Evolutionary conservation across 176 grass and related monocot genomes (phyloP).

Genomic region (Cenchrus purpureus): DNA sequence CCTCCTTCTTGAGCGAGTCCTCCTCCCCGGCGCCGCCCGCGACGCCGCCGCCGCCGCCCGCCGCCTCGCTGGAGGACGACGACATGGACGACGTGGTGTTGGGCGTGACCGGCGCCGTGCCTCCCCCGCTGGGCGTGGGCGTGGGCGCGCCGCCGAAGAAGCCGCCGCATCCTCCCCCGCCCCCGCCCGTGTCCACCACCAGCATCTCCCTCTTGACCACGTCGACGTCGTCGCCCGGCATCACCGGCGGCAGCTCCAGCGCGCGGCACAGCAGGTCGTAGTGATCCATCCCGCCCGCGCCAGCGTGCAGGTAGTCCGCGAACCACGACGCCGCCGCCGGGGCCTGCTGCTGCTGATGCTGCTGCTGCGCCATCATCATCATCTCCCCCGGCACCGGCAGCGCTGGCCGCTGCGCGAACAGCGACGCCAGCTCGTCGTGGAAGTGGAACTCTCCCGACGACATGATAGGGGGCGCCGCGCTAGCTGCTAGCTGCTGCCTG

Average conservation of each 20-base stretch:
- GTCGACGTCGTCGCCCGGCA: conserved; percentile 41
- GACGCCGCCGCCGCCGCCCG: conserved; percentile 18
- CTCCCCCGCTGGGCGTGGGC: conserved; percentile 41
- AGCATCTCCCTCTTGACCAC: conserved; percentile 45
- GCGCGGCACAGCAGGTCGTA: conserved; percentile 58
- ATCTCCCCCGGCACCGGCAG: neutral
- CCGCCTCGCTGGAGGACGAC: conserved; percentile 74
- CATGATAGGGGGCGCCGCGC: conserved; percentile 4
- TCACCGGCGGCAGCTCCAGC: conserved; percentile 41
- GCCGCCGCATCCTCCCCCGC: neutral
- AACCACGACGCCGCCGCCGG: conserved; percentile 3
- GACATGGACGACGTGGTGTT: conserved; percentile 81
- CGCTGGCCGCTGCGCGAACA: conserved; percentile 59
- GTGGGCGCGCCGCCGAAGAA: neutral
- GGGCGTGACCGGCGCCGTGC: conserved; percentile 58
- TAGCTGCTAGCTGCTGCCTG: neutral
- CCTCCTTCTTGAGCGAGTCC: conserved; percentile 69
- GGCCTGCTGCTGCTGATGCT: conserved; percentile 12
- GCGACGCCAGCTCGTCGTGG: conserved; percentile 71
- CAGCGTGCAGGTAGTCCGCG: conserved; percentile 34
- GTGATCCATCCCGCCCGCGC: conserved; percentile 27
- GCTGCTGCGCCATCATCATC: neutral
- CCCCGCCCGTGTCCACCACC: conserved; percentile 31
- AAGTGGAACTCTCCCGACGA: conserved; percentile 57
- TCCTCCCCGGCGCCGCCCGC: conserved; percentile 45